Evolutionary conservation across 345 rosid species (phyloP).

Genomic region (Carallia brachiata): DNA sequence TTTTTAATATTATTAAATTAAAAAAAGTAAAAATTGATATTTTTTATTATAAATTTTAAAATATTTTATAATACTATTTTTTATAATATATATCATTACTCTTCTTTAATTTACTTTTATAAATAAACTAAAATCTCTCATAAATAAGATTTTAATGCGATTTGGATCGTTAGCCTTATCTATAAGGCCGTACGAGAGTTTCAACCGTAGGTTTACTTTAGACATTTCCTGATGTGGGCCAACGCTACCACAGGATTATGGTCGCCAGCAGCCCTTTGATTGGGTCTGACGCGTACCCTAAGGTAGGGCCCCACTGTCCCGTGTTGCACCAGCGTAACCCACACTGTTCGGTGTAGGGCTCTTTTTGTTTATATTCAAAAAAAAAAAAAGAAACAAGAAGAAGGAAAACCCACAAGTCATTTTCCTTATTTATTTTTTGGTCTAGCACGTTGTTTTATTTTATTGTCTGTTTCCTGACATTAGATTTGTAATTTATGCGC

Average conservation of each 20-base stretch:
- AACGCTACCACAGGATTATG: neutral
- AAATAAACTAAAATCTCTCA: too few relatives aligned
- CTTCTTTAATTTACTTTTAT: too few relatives aligned
- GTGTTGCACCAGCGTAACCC: neutral
- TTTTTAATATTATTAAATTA: too few relatives aligned
- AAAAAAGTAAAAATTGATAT: too few relatives aligned
- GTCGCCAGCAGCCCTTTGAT: constrained; percentile 33
- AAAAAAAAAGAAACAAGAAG: too few relatives aligned
- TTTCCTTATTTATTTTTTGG: neutral
- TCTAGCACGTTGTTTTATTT: neutral
- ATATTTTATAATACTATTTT: too few relatives aligned
- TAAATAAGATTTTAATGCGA: too few relatives aligned
- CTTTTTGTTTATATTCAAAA: neutral
- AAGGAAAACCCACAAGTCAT: neutral
- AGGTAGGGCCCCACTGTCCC: constrained; percentile 16
- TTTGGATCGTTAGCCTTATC: too few relatives aligned
- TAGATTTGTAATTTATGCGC: constrained; percentile 25
- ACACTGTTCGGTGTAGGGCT: neutral
- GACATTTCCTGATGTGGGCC: constrained; percentile 20
- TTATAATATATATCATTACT: too few relatives aligned
- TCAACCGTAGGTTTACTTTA: neutral
- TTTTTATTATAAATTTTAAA: too few relatives aligned
- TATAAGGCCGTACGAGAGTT: too few relatives aligned
- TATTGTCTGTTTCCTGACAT: constrained; percentile 25
- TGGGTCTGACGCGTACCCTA: constrained; percentile 29